Percentiles rank a stretch among this genome's conserved stretches.
These are phyloP conservation scores for Lagenidium giganteum DNA, from an alignment of 352 stramenopile species.

Conservation along the genomic window DNA sequence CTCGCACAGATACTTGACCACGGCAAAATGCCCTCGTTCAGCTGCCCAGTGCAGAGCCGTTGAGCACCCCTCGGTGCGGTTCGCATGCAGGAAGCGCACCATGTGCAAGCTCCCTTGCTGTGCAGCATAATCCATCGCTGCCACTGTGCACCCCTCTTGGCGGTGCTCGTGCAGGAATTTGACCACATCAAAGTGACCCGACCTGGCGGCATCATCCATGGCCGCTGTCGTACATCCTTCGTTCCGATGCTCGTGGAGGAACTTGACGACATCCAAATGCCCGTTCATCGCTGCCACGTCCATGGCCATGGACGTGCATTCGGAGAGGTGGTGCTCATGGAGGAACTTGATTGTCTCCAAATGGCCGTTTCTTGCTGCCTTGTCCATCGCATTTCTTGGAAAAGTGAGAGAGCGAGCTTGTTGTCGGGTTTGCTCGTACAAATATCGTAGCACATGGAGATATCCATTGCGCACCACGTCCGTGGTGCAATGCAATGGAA, in stretches of 20 bases:
- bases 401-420: too few relatives aligned
- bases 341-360: slow-evolving; percentile 68
- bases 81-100: slow-evolving; percentile 24
- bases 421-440: too few relatives aligned
- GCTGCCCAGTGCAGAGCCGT: slow-evolving; percentile 19
- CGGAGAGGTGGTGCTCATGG: slow-evolving; percentile 50
- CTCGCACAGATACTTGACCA: slow-evolving; percentile 45
- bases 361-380: slow-evolving; percentile 55
- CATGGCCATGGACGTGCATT: slow-evolving; percentile 60
- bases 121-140: slow-evolving; percentile 21
- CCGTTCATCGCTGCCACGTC: slow-evolving; percentile 50
- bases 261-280: slow-evolving; percentile 51
- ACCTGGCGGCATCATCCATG: slow-evolving; percentile 50
- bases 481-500: too few relatives aligned
- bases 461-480: too few relatives aligned
- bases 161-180: slow-evolving; percentile 22
- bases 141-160: slow-evolving; percentile 22
- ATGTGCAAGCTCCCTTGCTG: slow-evolving; percentile 18
- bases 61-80: too few relatives aligned
- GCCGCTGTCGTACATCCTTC: slow-evolving; percentile 43
- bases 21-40: slow-evolving; percentile 10
- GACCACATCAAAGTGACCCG: slow-evolving; percentile 53
- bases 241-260: slow-evolving; percentile 41
- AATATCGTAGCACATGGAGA: too few relatives aligned
- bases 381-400: slow-evolving; percentile 67